phyloP scores from a whole-genome alignment of 768 basidiomycete species.

The Cyclocybe cylindracea region DNA sequence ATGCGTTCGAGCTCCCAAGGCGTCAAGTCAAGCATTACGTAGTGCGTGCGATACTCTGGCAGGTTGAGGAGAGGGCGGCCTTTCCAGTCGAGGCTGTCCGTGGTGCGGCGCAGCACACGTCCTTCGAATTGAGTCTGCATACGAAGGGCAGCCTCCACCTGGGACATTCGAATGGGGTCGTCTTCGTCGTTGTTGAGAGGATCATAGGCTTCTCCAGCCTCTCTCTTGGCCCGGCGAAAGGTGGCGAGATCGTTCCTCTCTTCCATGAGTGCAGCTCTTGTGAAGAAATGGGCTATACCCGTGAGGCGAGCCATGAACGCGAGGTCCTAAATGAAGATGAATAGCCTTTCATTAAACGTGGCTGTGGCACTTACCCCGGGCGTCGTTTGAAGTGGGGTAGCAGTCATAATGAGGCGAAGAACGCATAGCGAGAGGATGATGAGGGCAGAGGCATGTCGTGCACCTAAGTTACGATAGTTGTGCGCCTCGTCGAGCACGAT shows the following conservation, averaged over 20 bases:
- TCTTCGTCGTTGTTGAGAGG: conserved; percentile 1
- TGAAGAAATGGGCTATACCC: conserved; percentile 26
- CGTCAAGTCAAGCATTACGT: conserved; percentile 13
- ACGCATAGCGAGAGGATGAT: conserved; percentile 6
- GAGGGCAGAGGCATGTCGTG: conserved; percentile 14
- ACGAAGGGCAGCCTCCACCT: conserved; percentile 5
- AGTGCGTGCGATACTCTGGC: conserved; percentile 5
- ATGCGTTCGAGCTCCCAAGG: conserved; percentile 21
- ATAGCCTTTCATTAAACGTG: too few relatives aligned
- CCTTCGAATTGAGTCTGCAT: conserved; percentile 18
- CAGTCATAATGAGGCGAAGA: conserved; percentile 22
- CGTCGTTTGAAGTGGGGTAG: conserved; percentile 28
- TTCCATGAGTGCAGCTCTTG: conserved; percentile 9
- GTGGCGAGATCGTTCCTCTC: conserved; percentile 20
- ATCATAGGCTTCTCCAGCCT: not conserved
- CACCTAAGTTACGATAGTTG: conserved; percentile 16
- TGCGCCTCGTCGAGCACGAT: conserved; percentile 31
- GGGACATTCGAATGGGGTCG: conserved; percentile 8
- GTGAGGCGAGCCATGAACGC: conserved; percentile 25
- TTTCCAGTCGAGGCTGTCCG: conserved; percentile 9
- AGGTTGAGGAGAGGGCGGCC: conserved; percentile 16
- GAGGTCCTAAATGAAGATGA: conserved; percentile 21
- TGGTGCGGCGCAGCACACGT: conserved; percentile 21
- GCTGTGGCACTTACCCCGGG: conserved; percentile 17
- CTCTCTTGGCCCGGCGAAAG: conserved; percentile 13